phyloP scores from a whole-genome alignment of 805 yeast genomes.

The Nakazawaea pomicola region DNA sequence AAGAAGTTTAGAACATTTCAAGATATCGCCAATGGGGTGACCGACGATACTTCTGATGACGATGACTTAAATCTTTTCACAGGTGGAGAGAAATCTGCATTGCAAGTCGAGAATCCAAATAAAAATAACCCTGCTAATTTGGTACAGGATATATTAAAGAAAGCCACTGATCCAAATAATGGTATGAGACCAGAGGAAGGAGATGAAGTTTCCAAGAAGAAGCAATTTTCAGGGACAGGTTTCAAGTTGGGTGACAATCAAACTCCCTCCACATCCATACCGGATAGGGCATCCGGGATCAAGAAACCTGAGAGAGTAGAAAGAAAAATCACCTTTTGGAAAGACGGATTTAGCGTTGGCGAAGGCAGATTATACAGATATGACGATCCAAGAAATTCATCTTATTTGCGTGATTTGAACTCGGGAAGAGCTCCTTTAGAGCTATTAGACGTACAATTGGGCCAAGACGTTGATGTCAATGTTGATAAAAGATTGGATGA shows the following conservation, averaged over 20 bases:
- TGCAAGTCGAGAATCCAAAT: slow-evolving; percentile 74
- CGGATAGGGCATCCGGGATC: slow-evolving; percentile 25
- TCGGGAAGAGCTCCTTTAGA: slow-evolving; percentile 89
- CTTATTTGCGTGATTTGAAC: slow-evolving; percentile 72
- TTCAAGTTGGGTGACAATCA: slow-evolving; percentile 42
- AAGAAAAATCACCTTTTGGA: slow-evolving; percentile 91
- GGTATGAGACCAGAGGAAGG: slow-evolving; percentile 24
- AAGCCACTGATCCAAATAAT: slow-evolving; percentile 51
- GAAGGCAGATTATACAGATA: slow-evolving; percentile 83
- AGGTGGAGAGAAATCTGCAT: slow-evolving; percentile 71
- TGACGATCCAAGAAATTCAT: slow-evolving; percentile 87
- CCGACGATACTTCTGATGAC: slow-evolving; percentile 29
- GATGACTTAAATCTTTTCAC: slow-evolving; percentile 38
- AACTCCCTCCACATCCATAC: slow-evolving; percentile 24
- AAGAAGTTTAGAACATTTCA: slow-evolving; percentile 26
- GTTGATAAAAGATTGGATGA: slow-evolving; percentile 69
- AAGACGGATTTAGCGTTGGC: slow-evolving; percentile 92
- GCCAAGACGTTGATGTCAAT: slow-evolving; percentile 81
- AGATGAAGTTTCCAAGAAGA: slow-evolving; percentile 17
- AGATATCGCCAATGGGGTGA: slow-evolving; percentile 26
- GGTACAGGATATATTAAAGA: slow-evolving; percentile 55
- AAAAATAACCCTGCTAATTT: slow-evolving; percentile 34
- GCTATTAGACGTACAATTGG: slow-evolving; percentile 70
- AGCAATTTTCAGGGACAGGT: slow-evolving; percentile 45
- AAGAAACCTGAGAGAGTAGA: slow-evolving; percentile 46